These are phyloP conservation scores for Aciculosporium take DNA, from an alignment of 2,329 filamentous ascomycete genomes.

Conservation along the genomic window DNA sequence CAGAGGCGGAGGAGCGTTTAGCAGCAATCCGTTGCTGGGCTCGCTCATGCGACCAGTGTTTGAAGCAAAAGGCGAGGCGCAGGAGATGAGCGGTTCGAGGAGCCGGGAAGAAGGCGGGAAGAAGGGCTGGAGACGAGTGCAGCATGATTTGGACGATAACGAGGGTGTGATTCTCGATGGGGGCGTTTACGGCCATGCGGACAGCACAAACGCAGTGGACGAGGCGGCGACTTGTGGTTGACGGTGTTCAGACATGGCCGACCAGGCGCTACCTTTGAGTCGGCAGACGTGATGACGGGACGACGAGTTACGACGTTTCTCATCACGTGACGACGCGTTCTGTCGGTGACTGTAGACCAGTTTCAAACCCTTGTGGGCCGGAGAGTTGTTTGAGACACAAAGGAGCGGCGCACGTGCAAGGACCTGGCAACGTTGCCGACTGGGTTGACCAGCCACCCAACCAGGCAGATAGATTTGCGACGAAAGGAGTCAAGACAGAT, in stretches of 20 bases:
- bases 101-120: conserved; percentile 29
- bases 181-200: conserved; percentile 30
- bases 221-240: not conserved
- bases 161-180: conserved; percentile 45
- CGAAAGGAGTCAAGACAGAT: no score
- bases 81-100: conserved; percentile 14
- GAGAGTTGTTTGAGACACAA: no score
- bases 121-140: conserved; percentile 43
- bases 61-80: conserved; percentile 37
- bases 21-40: conserved; percentile 52
- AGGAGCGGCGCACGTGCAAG: no score
- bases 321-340: conserved; percentile 6
- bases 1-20: conserved; percentile 44
- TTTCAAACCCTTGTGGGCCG: no score
- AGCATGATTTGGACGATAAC: conserved; percentile 45
- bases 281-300: no score
- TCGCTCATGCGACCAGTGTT: conserved; percentile 51
- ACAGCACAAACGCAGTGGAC: conserved; percentile 9
- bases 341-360: not conserved
- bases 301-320: not conserved
- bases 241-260: no score
- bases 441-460: no score
- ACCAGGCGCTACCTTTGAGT: no score
- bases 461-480: no score
- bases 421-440: no score